Base-by-base conservation (phyloP, 2,329 filamentous ascomycete species). In the Fusarium gaditjirri region DNA sequence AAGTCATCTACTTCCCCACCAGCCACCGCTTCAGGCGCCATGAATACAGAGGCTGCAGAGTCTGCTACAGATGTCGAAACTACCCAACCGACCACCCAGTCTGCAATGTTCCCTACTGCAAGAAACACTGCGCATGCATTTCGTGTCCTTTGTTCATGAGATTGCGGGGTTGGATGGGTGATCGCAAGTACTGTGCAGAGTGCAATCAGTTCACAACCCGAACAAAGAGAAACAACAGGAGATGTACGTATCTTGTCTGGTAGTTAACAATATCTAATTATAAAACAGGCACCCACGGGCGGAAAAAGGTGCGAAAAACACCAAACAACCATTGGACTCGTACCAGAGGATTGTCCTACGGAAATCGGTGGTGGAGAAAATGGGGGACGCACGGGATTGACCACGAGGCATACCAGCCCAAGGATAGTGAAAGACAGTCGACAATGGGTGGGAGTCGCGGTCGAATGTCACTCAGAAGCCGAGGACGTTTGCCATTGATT, bases 351-450 rank as follows among this genome's bases (percentile, higher is more conserved):
- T 0, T n/a, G 4, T 68, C 64, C 1, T 68, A 68, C 3, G 65
- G 65, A 14, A 19, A 33, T 11, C 57, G 65, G 0, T 68, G 65
- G 65, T 68, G 65, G 65, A 19, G 29, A 7, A 68, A 39, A 68
- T 68, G 65, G 65, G 65, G 65, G 3, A 68, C 65, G 0, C 25
- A 43, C 4, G 42, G 27, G 2, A 19, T 68, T 10, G 44, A 64
- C 11, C 25, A 33, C 5, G 50, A 68, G 17, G 65, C 49, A 3
- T 68, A 68, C 11, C 36, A 31, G 3, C 43, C 50, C 3, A 36
- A 47, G 1, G 35, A 41, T 5, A 56, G 16, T 1, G 31, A 8
- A 4, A 54, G 65, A n/a, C n/a, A n/a, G n/a, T n/a, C n/a, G n/a
- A n/a, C n/a, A n/a, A n/a, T n/a, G n/a, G n/a, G n/a, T n/a, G 61